Base-by-base conservation (phyloP, 345 rosid genomes). In the Euphorbia lathyris region DNA sequence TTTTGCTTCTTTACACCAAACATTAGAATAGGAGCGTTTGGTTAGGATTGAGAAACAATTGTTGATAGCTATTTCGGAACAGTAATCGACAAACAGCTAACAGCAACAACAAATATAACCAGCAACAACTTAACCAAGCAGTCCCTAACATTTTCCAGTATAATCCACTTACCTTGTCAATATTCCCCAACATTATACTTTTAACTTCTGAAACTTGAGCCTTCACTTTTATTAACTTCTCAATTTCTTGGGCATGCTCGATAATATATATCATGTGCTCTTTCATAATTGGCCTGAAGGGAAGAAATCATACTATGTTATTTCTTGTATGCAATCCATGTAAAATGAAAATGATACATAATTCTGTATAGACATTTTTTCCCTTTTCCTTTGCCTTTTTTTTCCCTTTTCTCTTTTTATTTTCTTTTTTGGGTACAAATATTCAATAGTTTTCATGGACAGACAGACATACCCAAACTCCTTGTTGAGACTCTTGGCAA, bases 201-300 rank as follows among this genome's bases (percentile, higher is more conserved):
- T 91, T 91, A 56, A 94, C 98, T 83, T 91, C 96, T 34, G 97
- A 95, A 83, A 91, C 99, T 82, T 94, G 98, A 72, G 97, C 97
- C 82, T 95, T 91, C 51, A 95, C 99, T 83, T 95, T 95, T 63
- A 92, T 74, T 73, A 95, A 82, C 71, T 95, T 91, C 76, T 90
- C 99, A 45, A 95, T 95, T 80, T 95, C 99, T 63, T 90, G 96
- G 20, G 97, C 92, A 32, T 91, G 99, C n/a, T 91, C 97, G 47
- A 87, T 84, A 12, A 95, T 90, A 74, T 91, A 90, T 73, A 90
- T 88, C 99, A 94, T 94, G 82, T 95, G 99, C 78, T 91, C 97
- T 80, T 90, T 91, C 97, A 95, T 90, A 19, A 87, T 48, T 67
- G 93, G 96, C 83, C 97, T 95, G 90, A 51, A 72, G 76, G 66